These are phyloP conservation scores for Shiraia sp. DNA, from an alignment of 2,329 filamentous ascomycete genomes.

Conservation along the genomic window DNA sequence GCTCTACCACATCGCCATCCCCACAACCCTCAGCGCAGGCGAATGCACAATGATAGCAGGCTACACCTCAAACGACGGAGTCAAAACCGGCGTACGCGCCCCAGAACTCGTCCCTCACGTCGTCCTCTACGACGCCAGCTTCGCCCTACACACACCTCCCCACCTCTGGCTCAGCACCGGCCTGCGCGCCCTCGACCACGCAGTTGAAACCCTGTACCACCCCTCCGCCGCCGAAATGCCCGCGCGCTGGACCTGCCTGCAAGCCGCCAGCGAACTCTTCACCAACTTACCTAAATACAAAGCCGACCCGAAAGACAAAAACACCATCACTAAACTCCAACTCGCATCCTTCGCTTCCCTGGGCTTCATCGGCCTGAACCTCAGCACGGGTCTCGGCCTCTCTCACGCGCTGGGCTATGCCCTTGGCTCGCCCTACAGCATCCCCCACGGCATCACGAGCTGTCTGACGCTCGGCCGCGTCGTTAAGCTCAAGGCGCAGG, in stretches of 20 bases:
- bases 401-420: slow-evolving; percentile 55
- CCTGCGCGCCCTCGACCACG: slow-evolving; percentile 59
- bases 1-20: slow-evolving; percentile 45
- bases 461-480: slow-evolving; percentile 60
- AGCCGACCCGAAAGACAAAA: slow-evolving; percentile 49
- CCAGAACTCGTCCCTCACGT: slow-evolving; percentile 51
- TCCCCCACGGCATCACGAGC: slow-evolving; percentile 61
- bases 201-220: slow-evolving; percentile 59
- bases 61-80: slow-evolving; percentile 54
- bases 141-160: slow-evolving; percentile 56
- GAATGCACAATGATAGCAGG: slow-evolving; percentile 59
- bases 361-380: slow-evolving; percentile 55
- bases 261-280: slow-evolving; percentile 54
- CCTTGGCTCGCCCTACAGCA: slow-evolving; percentile 58
- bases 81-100: slow-evolving; percentile 54
- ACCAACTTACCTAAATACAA: slow-evolving; percentile 54
- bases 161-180: slow-evolving; percentile 57
- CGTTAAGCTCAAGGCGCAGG: slow-evolving; percentile 56
- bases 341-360: slow-evolving; percentile 57
- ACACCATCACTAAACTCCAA: slow-evolving; percentile 56
- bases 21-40: slow-evolving; percentile 52
- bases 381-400: slow-evolving; percentile 57
- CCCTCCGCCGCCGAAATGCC: slow-evolving; percentile 57
- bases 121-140: slow-evolving; percentile 59
- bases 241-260: slow-evolving; percentile 50